Evolutionary conservation across 306 rosid species (phyloP).

Genomic region (Nissolia schottii): DNA sequence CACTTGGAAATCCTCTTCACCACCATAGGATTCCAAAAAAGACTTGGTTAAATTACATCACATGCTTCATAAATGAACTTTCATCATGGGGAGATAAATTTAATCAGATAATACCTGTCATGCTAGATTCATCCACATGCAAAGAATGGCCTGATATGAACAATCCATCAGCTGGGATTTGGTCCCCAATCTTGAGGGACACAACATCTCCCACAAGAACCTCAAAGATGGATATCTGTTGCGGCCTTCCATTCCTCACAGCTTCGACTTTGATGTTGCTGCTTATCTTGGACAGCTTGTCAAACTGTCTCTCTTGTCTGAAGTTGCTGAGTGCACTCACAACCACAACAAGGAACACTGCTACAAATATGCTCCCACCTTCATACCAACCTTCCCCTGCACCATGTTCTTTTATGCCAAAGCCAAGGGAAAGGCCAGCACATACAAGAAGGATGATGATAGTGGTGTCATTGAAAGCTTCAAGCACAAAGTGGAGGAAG

Average conservation of each 20-base stretch:
- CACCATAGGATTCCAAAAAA: too few relatives aligned
- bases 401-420: conserved; percentile 76
- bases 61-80: too few relatives aligned
- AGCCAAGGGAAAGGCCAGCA: conserved; percentile 77
- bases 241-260: conserved; percentile 55
- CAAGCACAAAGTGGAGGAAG: conserved; percentile 51
- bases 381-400: conserved; percentile 82
- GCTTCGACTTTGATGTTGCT: conserved; percentile 61
- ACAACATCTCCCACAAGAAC: conserved; percentile 75
- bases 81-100: too few relatives aligned
- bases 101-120: too few relatives aligned
- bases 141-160: conserved; percentile 64
- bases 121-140: conserved; percentile 83
- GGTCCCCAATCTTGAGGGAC: conserved; percentile 68
- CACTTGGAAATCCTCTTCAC: too few relatives aligned
- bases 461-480: conserved; percentile 73
- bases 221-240: conserved; percentile 58
- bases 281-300: conserved; percentile 70
- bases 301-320: conserved; percentile 77
- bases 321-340: conserved; percentile 75
- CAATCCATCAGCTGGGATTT: conserved; percentile 83
- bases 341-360: conserved; percentile 62
- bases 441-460: conserved; percentile 67
- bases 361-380: conserved; percentile 78
- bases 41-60: too few relatives aligned